These are phyloP conservation scores for Nothophytophthora sp. DNA, from an alignment of 352 stramenopile species.

Conservation along the genomic window DNA sequence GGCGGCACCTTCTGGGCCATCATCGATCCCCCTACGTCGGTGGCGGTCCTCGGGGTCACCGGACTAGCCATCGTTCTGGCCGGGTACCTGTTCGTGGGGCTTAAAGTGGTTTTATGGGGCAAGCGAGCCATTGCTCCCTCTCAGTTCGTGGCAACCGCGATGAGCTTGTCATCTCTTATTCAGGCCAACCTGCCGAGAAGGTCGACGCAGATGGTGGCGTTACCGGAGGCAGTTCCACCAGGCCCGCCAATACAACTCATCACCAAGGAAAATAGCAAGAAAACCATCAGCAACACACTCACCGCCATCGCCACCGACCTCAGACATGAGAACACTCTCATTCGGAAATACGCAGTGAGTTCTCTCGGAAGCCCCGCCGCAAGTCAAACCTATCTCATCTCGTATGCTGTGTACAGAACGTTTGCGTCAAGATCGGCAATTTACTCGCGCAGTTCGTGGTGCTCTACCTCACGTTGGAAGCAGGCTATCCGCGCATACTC, in stretches of 20 bases:
- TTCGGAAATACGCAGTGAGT: neutral
- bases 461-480: neutral
- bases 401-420: neutral
- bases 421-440: neutral
- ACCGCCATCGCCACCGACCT: neutral
- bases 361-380: too few relatives aligned
- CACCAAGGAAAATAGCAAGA: too few relatives aligned
- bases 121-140: neutral
- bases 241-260: too few relatives aligned
- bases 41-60: slow-evolving; percentile 1
- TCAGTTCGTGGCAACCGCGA: neutral
- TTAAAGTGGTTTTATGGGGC: neutral
- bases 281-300: neutral
- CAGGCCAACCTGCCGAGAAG: neutral
- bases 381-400: neutral
- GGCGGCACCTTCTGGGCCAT: slow-evolving; percentile 16
- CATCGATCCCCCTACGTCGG: neutral
- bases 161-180: neutral
- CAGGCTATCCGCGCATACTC: neutral
- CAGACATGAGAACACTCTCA: neutral
- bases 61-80: slow-evolving; percentile 2
- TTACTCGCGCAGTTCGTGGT: neutral
- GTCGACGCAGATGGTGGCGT: too few relatives aligned
- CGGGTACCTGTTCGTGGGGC: neutral
- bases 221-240: too few relatives aligned